These are phyloP conservation scores for Penicillium sp. DNA, from an alignment of 2,329 filamentous ascomycete genomes.

Conservation along the genomic window DNA sequence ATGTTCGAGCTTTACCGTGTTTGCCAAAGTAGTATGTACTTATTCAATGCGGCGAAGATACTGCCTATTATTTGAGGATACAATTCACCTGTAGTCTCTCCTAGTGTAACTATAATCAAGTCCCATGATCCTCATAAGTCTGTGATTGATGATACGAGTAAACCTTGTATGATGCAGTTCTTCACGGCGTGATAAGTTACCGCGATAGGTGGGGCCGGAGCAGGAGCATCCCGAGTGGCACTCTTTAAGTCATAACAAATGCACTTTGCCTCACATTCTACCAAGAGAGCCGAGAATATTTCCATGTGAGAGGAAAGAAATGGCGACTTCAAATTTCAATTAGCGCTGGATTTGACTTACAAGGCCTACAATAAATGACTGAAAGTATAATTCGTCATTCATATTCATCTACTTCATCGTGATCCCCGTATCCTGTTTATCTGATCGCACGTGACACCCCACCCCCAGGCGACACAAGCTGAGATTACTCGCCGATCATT, in stretches of 20 bases:
- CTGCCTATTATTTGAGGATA: too few species aligned
- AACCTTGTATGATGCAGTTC: not conserved
- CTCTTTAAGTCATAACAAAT: not conserved
- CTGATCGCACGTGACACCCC: conserved; percentile 12
- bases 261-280: not conserved
- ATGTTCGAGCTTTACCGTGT: too few species aligned
- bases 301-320: not conserved
- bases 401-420: not conserved
- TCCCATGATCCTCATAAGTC: too few species aligned
- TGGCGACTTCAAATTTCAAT: not conserved
- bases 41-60: too few species aligned
- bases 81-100: too few species aligned
- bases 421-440: conserved; percentile 1
- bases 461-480: conserved; percentile 2
- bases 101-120: too few species aligned
- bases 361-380: rapidly evolving
- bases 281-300: not conserved
- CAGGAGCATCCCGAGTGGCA: not conserved
- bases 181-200: not conserved
- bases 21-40: too few species aligned
- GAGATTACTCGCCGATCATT: conserved; percentile 4
- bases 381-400: not conserved
- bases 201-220: not conserved
- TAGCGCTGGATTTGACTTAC: not conserved
- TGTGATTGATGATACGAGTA: not conserved